These are phyloP conservation scores for Pichia sp. DNA, from an alignment of 1,139 yeast species.

Conservation along the genomic window DNA sequence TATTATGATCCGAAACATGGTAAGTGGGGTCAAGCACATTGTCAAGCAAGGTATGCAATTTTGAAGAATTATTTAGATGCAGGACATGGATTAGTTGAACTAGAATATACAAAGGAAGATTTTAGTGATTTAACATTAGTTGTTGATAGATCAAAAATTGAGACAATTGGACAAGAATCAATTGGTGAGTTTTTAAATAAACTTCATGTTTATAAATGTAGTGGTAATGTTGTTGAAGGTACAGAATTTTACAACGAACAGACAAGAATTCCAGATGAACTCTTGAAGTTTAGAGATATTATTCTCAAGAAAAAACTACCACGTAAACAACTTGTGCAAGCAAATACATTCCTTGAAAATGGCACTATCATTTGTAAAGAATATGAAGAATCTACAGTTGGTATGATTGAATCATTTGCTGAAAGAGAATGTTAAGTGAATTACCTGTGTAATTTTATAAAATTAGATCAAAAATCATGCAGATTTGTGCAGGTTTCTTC, in stretches of 20 bases:
- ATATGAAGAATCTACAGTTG: conserved; percentile 67
- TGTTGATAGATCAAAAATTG: conserved; percentile 56
- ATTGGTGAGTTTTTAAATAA: conserved; percentile 65
- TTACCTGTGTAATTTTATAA: neutral
- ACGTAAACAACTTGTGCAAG: conserved; percentile 77
- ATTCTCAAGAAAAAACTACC: conserved; percentile 72
- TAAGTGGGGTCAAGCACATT: conserved; percentile 95
- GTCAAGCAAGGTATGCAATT: conserved; percentile 87
- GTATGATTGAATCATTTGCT: conserved; percentile 70
- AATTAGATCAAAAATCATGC: neutral
- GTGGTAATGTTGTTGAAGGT: conserved; percentile 66
- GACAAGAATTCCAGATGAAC: conserved; percentile 59
- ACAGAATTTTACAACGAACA: conserved; percentile 54
- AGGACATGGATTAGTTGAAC: conserved; percentile 49
- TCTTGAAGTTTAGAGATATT: conserved; percentile 57
- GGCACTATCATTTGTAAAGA: conserved; percentile 53
- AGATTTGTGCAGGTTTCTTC: too few relatives aligned
- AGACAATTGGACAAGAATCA: conserved; percentile 63
- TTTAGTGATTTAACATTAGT: conserved; percentile 54
- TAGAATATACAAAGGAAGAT: conserved; percentile 42
- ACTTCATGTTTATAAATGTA: conserved; percentile 70
- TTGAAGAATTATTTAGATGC: conserved; percentile 70
- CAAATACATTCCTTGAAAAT: conserved; percentile 51
- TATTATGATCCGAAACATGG: conserved; percentile 76
- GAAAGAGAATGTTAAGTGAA: conserved; percentile 43